These are phyloP conservation scores for Aspergillus nidulans DNA, from an alignment of 495 filamentous ascomycete genomes.

Conservation along the genomic window DNA sequence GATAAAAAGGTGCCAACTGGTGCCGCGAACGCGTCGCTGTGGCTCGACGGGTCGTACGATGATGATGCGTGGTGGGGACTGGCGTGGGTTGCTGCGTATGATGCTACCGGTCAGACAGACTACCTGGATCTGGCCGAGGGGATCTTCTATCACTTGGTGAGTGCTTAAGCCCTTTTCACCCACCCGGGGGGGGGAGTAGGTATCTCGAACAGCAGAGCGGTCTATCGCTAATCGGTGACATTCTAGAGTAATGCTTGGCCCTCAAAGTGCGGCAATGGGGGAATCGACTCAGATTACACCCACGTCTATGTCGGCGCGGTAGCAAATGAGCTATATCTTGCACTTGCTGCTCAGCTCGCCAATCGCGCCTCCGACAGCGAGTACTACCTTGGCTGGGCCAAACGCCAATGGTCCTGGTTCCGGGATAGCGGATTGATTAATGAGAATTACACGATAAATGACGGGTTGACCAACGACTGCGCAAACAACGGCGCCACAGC, in stretches of 20 bases:
- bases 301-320: no score
- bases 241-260: no score
- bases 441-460: conserved; percentile 60
- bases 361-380: no score
- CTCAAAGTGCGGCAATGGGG: no score
- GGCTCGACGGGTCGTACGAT: conserved; percentile 62
- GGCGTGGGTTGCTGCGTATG: conserved; percentile 61
- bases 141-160: conserved; percentile 58
- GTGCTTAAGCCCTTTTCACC: not conserved
- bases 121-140: conserved; percentile 54
- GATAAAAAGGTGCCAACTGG: not conserved
- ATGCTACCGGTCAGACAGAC: conserved; percentile 48
- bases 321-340: no score
- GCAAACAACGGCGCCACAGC: conserved; percentile 52
- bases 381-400: no score
- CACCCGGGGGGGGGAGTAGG: no score
- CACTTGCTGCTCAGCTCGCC: no score
- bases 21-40: conserved; percentile 21
- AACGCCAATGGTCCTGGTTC: no score
- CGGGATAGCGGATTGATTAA: conserved; percentile 50
- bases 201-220: no score
- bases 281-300: no score
- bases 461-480: conserved; percentile 60
- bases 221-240: no score
- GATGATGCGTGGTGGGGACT: conserved; percentile 74